Evolutionary conservation across 1,139 yeast genomes (phyloP), one percentile per base, ranked within the genome.

Genomic region (Yamadazyma conglobata): DNA sequence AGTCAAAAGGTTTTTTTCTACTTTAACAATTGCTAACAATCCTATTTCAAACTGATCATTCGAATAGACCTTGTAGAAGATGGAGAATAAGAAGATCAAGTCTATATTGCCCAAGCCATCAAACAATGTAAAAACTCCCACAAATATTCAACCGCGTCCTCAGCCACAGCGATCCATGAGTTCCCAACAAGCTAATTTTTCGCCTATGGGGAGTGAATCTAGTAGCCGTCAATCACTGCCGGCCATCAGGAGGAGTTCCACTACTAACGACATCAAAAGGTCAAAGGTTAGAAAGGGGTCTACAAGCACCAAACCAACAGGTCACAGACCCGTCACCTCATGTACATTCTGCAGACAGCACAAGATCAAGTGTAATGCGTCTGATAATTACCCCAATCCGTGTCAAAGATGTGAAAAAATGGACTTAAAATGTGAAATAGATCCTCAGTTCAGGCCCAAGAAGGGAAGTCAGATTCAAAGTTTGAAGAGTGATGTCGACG

Each of bases 331-430:
- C 0, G 94, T 88, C 2, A 84, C 95, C 0, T 83, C 95, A 3
- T 89, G 97, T 52, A 85, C 95, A 0, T 93, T 87, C 50, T 89
- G 97, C 53, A 77, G 96, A 32, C 96, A 89, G 52, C 96, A 88
- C 53, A 89, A 89, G 57, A 87, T 88, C 58, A 84, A 83, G 50
- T 89, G 97, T 58, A 86, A 89, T 51, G 96, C 96, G 0, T 74
- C 86, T 3, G 91, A 84, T 15, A 78, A 81, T 39, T 83, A 74
- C 45, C 96, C 96, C 2, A 67, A 69, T 10, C 86, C 96, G 0
- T 89, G 96, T 54, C 73, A 81, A 19, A 60, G 96, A 36, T 89
- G 96, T 56, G 81, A 77, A 28, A 68, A 82, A 48, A 82, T 84
- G 85, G 80, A 78, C 2, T 65, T 88, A 24, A 73, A 72, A 38